Base-by-base conservation (phyloP, 2,329 filamentous ascomycete species). In the Helotiales sp. region DNA sequence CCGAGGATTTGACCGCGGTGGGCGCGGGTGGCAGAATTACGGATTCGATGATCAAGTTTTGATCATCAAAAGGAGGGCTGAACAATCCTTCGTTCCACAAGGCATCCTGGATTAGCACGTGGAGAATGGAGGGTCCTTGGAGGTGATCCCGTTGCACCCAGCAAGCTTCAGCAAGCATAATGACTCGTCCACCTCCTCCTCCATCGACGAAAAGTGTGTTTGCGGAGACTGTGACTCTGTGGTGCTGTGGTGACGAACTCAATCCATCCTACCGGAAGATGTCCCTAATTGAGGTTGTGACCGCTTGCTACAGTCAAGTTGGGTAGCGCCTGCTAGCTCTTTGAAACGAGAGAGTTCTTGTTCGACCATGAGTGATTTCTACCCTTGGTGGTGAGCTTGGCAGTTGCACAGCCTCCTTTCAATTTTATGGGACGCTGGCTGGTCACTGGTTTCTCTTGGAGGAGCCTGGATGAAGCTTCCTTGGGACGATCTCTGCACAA, bases 351-450 rank as follows among this genome's bases (percentile, higher is more conserved):
- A n/a, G 25, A 48, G 31, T 27, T 24, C 44, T 48, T 48, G 46
- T 12, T 25, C 36, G 24, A 22, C 17, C 36, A 40, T 44, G 22
- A 42, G 38, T n/a, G n/a, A n/a, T n/a, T n/a, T n/a, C 38, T 42
- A 25, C 40, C 22, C 9, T 17, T 17, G 17, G 24, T 25, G n/a
- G 19, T 1, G 19, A 5, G 3, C 46, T 33, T 30, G 46, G 25
- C 46, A 48, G 12, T 48, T 48, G 46, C 46, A 48, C 25, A 48
- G 46, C 46, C 27, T 48, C 46, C n/a, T n/a, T n/a, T n/a, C n/a
- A n/a, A n/a, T n/a, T n/a, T n/a, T n/a, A n/a, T n/a, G n/a, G n/a
- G n/a, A n/a, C n/a, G n/a, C n/a, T n/a, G 17, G 15, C 10, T 19
- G 27, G 46, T 33, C 15, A 25, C 25, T 46, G 42, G 42, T n/a